Evolutionary conservation across 257 asterid genomes (phyloP), one percentile per base, ranked within the genome.

Genomic region (Jacaranda mimosifolia): DNA sequence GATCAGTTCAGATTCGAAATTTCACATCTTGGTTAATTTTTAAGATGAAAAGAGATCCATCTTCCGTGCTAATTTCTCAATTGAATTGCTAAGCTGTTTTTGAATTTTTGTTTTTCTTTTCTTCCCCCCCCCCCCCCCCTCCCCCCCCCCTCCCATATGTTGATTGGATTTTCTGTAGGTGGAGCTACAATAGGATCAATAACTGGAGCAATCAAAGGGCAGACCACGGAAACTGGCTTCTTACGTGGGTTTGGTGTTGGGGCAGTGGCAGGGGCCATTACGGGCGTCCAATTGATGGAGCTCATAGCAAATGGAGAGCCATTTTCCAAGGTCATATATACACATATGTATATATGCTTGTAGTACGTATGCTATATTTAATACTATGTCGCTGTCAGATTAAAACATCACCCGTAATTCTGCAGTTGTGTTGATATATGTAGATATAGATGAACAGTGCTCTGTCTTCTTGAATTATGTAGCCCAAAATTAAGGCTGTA

Each of bases 121-220:
- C 11, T 64, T 65, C 17, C 3, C 6, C 12, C 19, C 18, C 13
- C 17, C 9, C 15, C n/a, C 3, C 6, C 12, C 19, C 18, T 52
- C 17, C 9, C 15, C n/a, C n/a, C 3, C 6, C 12, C 19, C 18
- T 52, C 17, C 9, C 15, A 2, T 48, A 3, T 8, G 13, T 48
- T 48, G 19, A 11, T 51, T 12, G 45, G 58, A 13, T 48, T 64
- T 43, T 59, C 35, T 57, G 66, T 52, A 90, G 99, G 97, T 68
- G 99, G 99, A 77, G 97, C 94, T 43, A 77, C 77, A 0, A 77
- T 92, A 3, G 99, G 99, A 74, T 75, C 89, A 48, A 75, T 92
- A 9, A 82, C 86, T 39, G 99, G 99, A 70, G 96, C 96, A 6
- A 73, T 95, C 40, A 91, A 91, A 80, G 99, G 99, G 4, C 99